Evolutionary conservation across 176 grass and related monocot genomes (phyloP).

Genomic region (Oryza nivara): DNA sequence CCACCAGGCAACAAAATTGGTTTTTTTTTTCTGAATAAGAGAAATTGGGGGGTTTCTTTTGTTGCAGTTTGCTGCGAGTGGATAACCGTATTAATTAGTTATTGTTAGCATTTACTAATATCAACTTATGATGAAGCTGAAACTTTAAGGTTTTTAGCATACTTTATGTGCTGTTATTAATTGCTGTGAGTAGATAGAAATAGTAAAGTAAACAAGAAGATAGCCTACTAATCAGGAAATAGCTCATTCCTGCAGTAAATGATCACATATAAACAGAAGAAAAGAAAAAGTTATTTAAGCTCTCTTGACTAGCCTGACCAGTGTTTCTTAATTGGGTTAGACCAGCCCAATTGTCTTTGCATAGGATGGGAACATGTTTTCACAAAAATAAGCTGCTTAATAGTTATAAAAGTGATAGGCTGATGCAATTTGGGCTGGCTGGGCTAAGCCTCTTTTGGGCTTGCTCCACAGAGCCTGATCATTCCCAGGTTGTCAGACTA

Average conservation of each 20-base stretch:
- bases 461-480: not conserved
- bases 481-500: not conserved
- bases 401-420: not conserved
- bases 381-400: not conserved
- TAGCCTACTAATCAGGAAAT: conserved; percentile 16
- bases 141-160: not conserved
- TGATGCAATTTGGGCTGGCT: not conserved
- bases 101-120: not conserved
- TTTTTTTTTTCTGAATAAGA: too few relatives aligned
- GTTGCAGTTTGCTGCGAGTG: not conserved
- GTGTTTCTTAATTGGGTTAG: not conserved
- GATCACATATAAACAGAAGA: not conserved
- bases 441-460: not conserved
- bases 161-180: not conserved
- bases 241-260: conserved; percentile 1
- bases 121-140: not conserved
- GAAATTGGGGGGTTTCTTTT: not conserved
- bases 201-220: not conserved
- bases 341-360: conserved; percentile 9
- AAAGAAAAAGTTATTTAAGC: not conserved
- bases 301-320: not conserved
- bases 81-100: not conserved
- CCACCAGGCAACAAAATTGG: not conserved
- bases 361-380: not conserved
- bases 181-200: conserved; percentile 2